Base-by-base conservation (phyloP, 2,329 filamentous ascomycete species). In the Colletotrichum sp. region DNA sequence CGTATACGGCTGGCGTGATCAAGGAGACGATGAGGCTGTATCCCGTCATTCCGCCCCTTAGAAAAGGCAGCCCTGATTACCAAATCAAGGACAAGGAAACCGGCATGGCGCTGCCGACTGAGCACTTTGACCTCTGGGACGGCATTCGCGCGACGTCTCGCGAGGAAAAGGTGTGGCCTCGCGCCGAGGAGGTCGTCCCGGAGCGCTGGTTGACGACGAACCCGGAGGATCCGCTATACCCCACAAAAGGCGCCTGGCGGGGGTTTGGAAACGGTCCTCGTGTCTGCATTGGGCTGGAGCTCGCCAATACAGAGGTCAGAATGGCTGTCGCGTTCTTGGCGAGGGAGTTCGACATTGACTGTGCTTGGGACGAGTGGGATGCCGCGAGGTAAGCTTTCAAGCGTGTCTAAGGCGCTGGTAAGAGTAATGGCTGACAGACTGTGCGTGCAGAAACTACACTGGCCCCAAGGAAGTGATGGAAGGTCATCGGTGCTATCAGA, bases 201-300 rank as follows among this genome's bases (percentile, higher is more conserved):
- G 86, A 88, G 57, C 83, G 88, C 9, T 89, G 85, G 82, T 78
- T 87, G 16, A 79, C 74, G 2, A 75, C 68, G 4, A 59, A 78
- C 18, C 36, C 69, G 14, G 36, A 30, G 2, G 72, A 78, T 34
- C 76, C 68, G 55, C 34, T 79, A 18, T 66, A 71, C 36, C 72
- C 78, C 3, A 68, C 66, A 14, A 78, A 76, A 57, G 83, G 86
- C 71, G 88, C 89, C 0, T 92, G 86, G 85, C 82, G 88, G 13
- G 85, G 89, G 2, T 92, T 92, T 78, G 88, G 88, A 55, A 83
- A 87, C 55, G 90, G 90, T 0, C 86, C 87, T 6, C 81, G 90
- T 12, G 89, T 87, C 32, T 92, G 90, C 76, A 87, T 92, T 32
- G 90, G 90, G 0, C 87, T 91, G 81, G 87, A 90, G 77, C 82